Percentiles rank a stretch among this genome's conserved stretches.
Conservation (phyloP, 1,284 basidiomycete genomes). For the Pascua sp. region DNA sequence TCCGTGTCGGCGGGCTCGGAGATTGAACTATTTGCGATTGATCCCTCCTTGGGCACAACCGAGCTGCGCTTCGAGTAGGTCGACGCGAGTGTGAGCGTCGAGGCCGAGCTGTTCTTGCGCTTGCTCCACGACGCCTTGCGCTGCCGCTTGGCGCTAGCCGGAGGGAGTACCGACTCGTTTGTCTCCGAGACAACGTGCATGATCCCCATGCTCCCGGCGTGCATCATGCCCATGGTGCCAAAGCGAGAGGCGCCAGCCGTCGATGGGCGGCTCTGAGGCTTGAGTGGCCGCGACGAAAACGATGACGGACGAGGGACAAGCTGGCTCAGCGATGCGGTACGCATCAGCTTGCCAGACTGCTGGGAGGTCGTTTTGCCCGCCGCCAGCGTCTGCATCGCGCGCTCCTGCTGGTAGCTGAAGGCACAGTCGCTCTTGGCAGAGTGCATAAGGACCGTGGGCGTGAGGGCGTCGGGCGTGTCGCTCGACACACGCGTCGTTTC, state of each 20-base stretch:
- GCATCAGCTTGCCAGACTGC: constrained; percentile 5
- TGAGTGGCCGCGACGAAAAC: background rate
- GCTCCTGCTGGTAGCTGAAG: constrained; percentile 7
- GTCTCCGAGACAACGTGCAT: too few relatives aligned
- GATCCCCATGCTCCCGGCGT: too few relatives aligned
- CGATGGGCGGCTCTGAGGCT: too few relatives aligned
- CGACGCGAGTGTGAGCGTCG: background rate
- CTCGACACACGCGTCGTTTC: constrained; percentile 7
- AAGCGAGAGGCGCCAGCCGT: too few relatives aligned
- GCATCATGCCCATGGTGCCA: too few relatives aligned
- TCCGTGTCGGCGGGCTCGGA: background rate
- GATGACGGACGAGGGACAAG: background rate
- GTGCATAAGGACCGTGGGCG: background rate
- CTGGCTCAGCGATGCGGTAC: constrained; percentile 11
- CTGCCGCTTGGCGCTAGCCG: background rate
- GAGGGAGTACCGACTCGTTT: too few relatives aligned
- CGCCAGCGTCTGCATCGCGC: constrained; percentile 4
- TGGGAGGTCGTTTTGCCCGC: background rate
- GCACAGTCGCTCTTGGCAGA: background rate
- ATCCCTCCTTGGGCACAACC: background rate
- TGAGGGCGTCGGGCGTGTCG: background rate
- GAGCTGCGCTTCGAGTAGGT: background rate
- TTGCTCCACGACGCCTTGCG: background rate
- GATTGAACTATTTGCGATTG: background rate
- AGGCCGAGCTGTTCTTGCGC: background rate